Percentiles rank a stretch among this genome's conserved stretches.
These are phyloP conservation scores for Linnemannia schmuckeri DNA, from an alignment of 192 early-diverging fungal species.

Conservation along the genomic window DNA sequence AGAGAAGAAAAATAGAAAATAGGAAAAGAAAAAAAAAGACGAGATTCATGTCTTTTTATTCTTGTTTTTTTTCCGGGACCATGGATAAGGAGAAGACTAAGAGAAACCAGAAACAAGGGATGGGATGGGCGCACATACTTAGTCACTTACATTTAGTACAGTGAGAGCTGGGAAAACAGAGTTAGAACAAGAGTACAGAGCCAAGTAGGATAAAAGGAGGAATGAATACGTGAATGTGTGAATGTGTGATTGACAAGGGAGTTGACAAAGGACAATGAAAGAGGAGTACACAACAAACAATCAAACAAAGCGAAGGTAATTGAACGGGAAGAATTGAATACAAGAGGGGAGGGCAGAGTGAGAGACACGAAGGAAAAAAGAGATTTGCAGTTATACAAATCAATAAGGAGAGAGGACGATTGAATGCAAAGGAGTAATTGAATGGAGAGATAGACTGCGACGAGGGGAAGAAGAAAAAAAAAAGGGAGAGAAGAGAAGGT, in stretches of 20 bases:
- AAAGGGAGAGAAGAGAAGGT: neutral
- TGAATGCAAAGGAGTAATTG: neutral
- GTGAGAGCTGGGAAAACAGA: conserved; percentile 1
- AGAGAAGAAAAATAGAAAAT: neutral
- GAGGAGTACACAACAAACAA: neutral
- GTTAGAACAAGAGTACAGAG: neutral
- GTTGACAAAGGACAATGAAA: neutral
- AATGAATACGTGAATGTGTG: neutral
- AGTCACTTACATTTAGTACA: neutral
- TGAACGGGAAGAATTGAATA: neutral
- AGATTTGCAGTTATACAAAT: neutral
- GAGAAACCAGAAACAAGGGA: conserved; percentile 16
- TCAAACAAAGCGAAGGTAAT: neutral
- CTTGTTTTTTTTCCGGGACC: neutral
- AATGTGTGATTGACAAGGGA: neutral
- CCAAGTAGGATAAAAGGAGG: neutral
- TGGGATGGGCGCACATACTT: neutral
- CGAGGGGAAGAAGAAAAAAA: neutral
- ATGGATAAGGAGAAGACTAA: conserved; percentile 14
- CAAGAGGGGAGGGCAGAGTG: neutral
- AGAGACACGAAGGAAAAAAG: neutral
- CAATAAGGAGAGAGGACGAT: neutral
- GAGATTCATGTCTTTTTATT: neutral
- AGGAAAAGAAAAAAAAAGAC: neutral
- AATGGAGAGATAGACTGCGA: neutral